phyloP scores from a whole-genome alignment of 768 basidiomycete genomes.

The Naganishia kalamii region DNA sequence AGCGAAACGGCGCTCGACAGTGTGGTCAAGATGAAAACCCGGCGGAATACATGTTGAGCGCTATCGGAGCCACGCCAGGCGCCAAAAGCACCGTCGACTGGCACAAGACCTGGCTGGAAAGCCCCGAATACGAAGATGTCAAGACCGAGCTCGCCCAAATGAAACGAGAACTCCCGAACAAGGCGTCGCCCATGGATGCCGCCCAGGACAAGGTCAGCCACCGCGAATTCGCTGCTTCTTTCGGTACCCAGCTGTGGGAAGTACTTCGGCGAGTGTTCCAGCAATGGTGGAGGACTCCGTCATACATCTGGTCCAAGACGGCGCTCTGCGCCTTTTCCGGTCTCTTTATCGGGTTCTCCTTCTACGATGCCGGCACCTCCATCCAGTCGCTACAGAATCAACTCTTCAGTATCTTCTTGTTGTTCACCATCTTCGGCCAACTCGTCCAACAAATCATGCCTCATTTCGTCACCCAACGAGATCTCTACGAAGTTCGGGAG shows the following conservation, averaged over 20 bases:
- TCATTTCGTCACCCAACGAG: slow-evolving; percentile 43
- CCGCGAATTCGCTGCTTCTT: slow-evolving; percentile 37
- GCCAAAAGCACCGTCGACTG: slow-evolving; percentile 61
- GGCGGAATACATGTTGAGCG: slow-evolving; percentile 56
- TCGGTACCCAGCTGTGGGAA: slow-evolving; percentile 29
- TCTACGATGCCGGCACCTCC: slow-evolving; percentile 46
- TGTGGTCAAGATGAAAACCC: slow-evolving; percentile 72
- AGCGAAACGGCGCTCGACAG: slow-evolving; percentile 58
- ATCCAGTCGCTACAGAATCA: slow-evolving; percentile 45
- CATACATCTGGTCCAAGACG: slow-evolving; percentile 48
- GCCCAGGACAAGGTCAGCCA: slow-evolving; percentile 46
- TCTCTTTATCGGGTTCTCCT: slow-evolving; percentile 44
- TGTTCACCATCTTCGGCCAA: slow-evolving; percentile 46
- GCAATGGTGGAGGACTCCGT: slow-evolving; percentile 48
- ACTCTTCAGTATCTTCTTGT: slow-evolving; percentile 37
- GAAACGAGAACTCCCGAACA: slow-evolving; percentile 50
- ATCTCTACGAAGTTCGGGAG: slow-evolving; percentile 46
- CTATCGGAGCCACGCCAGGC: slow-evolving; percentile 68
- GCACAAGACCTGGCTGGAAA: slow-evolving; percentile 57
- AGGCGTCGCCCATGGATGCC: slow-evolving; percentile 37
- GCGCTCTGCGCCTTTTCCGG: slow-evolving; percentile 27
- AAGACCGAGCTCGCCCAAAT: slow-evolving; percentile 53
- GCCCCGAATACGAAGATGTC: slow-evolving; percentile 55
- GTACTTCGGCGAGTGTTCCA: slow-evolving; percentile 45
- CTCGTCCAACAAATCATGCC: slow-evolving; percentile 46